Conservation (phyloP, 257 asterid species). For the Ilex asprella region DNA sequence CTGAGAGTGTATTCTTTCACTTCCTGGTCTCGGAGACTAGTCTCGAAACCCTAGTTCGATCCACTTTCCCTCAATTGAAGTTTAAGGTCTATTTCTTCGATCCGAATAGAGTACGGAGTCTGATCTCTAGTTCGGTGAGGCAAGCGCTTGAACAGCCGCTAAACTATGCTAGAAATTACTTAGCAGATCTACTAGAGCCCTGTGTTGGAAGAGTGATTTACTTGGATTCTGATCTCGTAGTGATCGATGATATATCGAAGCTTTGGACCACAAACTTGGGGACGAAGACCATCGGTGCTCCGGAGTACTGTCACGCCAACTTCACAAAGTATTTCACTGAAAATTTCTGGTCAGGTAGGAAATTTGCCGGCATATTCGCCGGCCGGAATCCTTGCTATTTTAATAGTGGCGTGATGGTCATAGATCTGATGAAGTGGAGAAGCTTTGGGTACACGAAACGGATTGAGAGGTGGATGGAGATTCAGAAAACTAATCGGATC, state of each 20-base stretch:
- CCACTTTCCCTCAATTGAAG: slow-evolving; percentile 75
- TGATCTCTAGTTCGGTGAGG: slow-evolving; percentile 77
- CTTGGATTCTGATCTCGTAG: slow-evolving; percentile 83
- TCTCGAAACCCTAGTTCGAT: slow-evolving; percentile 59
- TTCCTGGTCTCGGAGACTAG: slow-evolving; percentile 64
- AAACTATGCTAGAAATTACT: slow-evolving; percentile 76
- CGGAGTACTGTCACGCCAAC: slow-evolving; percentile 89
- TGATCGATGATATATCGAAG: slow-evolving; percentile 72
- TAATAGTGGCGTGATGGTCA: slow-evolving; percentile 93
- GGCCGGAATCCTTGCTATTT: slow-evolving; percentile 68
- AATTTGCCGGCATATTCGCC: slow-evolving; percentile 41
- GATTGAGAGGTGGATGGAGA: slow-evolving; percentile 95
- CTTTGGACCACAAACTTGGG: slow-evolving; percentile 67
- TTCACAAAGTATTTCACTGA: slow-evolving; percentile 76
- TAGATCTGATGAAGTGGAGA: slow-evolving; percentile 84
- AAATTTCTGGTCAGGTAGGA: slow-evolving; percentile 57
- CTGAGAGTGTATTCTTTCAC: slow-evolving; percentile 77
- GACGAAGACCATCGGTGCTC: slow-evolving; percentile 75
- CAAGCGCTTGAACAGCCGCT: slow-evolving; percentile 90
- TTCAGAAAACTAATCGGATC: slow-evolving; percentile 74
- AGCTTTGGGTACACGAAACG: slow-evolving; percentile 63
- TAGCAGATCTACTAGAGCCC: slow-evolving; percentile 71
- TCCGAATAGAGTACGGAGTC: slow-evolving; percentile 68
- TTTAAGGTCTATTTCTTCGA: slow-evolving; percentile 81
- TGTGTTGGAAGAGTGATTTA: slow-evolving; percentile 76